Evolutionary conservation across 2,329 filamentous ascomycete genomes (phyloP).

Genomic region (Scolecobasidium constrictum): DNA sequence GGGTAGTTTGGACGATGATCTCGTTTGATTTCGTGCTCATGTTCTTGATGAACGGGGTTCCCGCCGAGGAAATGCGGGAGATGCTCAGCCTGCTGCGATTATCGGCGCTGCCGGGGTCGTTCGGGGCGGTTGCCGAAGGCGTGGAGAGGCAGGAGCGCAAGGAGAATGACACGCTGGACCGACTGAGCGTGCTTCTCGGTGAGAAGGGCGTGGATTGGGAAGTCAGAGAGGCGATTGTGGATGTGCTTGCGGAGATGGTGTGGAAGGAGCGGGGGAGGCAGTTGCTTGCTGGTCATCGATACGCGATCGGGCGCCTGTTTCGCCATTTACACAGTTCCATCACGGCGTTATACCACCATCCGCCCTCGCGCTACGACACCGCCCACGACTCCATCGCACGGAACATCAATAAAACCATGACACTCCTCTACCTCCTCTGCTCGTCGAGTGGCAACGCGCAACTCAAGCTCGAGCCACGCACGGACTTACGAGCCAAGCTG

Average conservation of each 20-base stretch:
- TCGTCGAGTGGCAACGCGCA: constrained; percentile 25
- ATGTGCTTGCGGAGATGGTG: background rate
- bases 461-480: constrained; percentile 50
- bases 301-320: constrained; percentile 64
- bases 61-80: constrained; percentile 48
- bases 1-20: constrained; percentile 56
- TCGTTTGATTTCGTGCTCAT: constrained; percentile 56
- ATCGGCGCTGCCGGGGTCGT: constrained; percentile 50
- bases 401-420: constrained; percentile 46
- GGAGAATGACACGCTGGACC: constrained; percentile 45
- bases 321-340: constrained; percentile 66
- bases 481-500: constrained; percentile 63
- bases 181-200: constrained; percentile 51
- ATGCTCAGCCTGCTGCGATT: constrained; percentile 58
- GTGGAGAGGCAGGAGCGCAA: constrained; percentile 20
- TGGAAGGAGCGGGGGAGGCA: constrained; percentile 46
- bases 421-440: constrained; percentile 48
- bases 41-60: constrained; percentile 57
- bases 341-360: constrained; percentile 40
- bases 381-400: constrained; percentile 34
- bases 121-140: constrained; percentile 53
- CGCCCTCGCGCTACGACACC: constrained; percentile 20
- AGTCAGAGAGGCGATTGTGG: background rate
- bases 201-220: constrained; percentile 29
- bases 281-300: constrained; percentile 57